Evolutionary conservation across 2,329 filamentous ascomycete genomes (phyloP).

Genomic region (Microcyclospora tardicrescens): DNA sequence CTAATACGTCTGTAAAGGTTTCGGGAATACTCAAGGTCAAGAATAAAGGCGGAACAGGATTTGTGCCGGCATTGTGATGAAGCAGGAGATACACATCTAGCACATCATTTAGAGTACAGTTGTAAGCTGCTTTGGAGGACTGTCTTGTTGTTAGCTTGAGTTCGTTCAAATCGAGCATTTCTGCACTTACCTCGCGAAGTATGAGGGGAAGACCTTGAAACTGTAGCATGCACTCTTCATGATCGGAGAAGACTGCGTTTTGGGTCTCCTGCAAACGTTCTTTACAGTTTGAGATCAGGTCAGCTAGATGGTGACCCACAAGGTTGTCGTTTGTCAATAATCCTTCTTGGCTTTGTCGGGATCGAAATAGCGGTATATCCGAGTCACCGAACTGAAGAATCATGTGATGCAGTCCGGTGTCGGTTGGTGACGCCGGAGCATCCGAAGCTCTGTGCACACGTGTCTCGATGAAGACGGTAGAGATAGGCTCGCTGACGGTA

Average conservation of each 20-base stretch:
- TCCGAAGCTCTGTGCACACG: conserved; percentile 6
- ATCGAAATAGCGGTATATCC: conserved; percentile 47
- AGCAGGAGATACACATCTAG: conserved; percentile 47
- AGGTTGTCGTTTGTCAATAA: conserved; percentile 45
- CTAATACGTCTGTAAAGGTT: conserved; percentile 41
- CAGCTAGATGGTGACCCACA: conserved; percentile 38
- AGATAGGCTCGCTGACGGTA: neutral
- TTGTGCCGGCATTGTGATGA: conserved; percentile 44
- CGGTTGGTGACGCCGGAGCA: conserved; percentile 21
- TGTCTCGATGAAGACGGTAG: conserved; percentile 4
- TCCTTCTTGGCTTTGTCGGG: conserved; percentile 38
- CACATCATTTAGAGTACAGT: conserved; percentile 43
- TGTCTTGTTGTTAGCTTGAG: conserved; percentile 17
- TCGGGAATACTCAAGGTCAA: conserved; percentile 42
- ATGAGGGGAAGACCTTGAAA: conserved; percentile 44
- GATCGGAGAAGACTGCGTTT: conserved; percentile 39
- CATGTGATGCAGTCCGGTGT: conserved; percentile 33
- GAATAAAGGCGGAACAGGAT: conserved; percentile 42
- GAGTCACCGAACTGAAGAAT: conserved; percentile 42
- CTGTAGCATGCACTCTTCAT: conserved; percentile 44
- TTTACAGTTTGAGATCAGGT: conserved; percentile 36
- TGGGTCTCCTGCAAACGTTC: conserved; percentile 32
- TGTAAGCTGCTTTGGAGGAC: conserved; percentile 37
- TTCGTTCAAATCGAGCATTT: neutral
- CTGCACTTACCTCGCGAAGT: conserved; percentile 42